Evolutionary conservation across 805 yeast genomes (phyloP).

Genomic region (Saturnispora ahearnii): DNA sequence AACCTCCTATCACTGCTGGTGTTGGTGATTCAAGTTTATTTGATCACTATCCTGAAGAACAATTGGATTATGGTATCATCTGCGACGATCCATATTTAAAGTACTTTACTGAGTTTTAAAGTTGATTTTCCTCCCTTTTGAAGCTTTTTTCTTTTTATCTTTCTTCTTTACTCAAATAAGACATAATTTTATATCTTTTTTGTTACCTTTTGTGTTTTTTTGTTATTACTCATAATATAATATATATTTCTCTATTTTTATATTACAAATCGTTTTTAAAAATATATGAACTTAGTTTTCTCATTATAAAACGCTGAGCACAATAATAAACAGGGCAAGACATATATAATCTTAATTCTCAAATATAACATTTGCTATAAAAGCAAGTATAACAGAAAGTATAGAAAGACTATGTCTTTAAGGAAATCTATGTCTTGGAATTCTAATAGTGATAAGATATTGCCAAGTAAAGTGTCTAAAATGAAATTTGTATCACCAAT

Average conservation of each 20-base stretch:
- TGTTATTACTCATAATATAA: too few species aligned
- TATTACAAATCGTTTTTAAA: background rate
- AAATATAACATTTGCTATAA: background rate
- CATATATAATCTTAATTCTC: background rate
- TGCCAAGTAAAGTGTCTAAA: background rate
- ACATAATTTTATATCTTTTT: too few species aligned
- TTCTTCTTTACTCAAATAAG: too few species aligned
- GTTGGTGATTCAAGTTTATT: slow-evolving; percentile 57
- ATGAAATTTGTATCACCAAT: background rate
- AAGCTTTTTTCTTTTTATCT: background rate
- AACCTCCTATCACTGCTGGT: slow-evolving; percentile 55
- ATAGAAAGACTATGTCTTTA: background rate
- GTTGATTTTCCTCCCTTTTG: background rate
- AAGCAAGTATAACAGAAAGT: background rate
- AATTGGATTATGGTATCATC: slow-evolving; percentile 70
- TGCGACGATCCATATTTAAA: slow-evolving; percentile 37
- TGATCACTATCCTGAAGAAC: slow-evolving; percentile 73
- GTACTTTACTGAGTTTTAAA: slow-evolving; percentile 25
- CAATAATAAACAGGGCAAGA: background rate
- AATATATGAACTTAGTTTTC: background rate
- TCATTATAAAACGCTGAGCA: background rate
- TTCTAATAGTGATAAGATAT: background rate
- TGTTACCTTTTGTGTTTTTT: too few species aligned
- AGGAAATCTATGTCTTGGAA: background rate
- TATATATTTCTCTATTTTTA: too few species aligned